Base-by-base conservation (phyloP, 441 rosid species). In the Populus hybrid region DNA sequence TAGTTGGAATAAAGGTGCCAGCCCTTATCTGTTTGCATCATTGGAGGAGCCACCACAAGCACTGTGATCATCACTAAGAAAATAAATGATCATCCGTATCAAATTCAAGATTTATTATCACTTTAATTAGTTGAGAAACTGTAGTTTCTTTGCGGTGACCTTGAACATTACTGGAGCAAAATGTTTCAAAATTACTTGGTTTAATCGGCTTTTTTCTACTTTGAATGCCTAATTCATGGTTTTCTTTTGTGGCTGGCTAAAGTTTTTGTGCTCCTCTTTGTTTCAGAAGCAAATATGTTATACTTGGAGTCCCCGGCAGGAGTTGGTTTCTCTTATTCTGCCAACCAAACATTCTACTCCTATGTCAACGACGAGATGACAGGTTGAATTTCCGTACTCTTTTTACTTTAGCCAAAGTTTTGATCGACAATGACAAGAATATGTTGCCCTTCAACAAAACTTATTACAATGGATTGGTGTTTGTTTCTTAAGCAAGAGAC, bases 251-350 rank as follows among this genome's bases (percentile, higher is more conserved):
- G 36, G 36, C 36, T 34, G 36, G 36, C 36, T 34, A 34, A 34
- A 34, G 42, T 38, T 38, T 38, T 38, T 38, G 5, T 46, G 57
- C 4, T 14, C 14, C 50, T 46, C 57, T 46, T 14, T 46, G 20
- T 46, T 78, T 35, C 86, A 86, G 89, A 59, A 70, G 93, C 89
- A 61, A 88, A 89, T 59, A 85, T 89, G 86, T 66, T 89, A 23
- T 89, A 88, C 57, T 11, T 89, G 74, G 91, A 89, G 46, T 79
- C 89, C 24, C 91, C 93, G 2, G 88, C 85, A 5, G 91, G 93
- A 54, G 91, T 88, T 21, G 93, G 90, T 40, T 89, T 89, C 83
- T 89, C 93, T 26, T 89, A 84, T 68, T 88, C 90, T 10, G 23
- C 77, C 11, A 75, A 86, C 67, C 54, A 70, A 5, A 82, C 90